A percentile compares a stretch with the other conserved stretches of the same genome.
Evolutionary conservation across 2,329 filamentous ascomycete genomes (phyloP).

Genomic region (Macroventuria anomochaeta): DNA sequence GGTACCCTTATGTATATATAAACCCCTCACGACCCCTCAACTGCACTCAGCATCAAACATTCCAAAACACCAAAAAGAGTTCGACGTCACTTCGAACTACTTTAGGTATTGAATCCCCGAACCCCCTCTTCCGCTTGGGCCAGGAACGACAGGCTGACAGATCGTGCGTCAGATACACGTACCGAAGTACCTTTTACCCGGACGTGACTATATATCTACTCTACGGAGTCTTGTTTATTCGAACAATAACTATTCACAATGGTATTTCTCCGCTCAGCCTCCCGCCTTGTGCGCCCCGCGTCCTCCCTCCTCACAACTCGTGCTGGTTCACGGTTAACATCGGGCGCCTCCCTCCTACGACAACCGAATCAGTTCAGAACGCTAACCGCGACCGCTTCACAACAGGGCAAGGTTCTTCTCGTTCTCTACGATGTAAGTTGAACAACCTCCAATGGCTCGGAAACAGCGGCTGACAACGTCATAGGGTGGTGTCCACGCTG

Average conservation of each 20-base stretch:
- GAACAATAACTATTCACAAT: slow-evolving; percentile 51
- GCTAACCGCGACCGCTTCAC: slow-evolving; percentile 69
- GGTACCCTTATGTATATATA: slow-evolving; percentile 38
- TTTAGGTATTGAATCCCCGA: slow-evolving; percentile 37
- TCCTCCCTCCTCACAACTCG: slow-evolving; percentile 59
- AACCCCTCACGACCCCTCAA: slow-evolving; percentile 35
- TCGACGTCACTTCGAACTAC: slow-evolving; percentile 33
- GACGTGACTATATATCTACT: slow-evolving; percentile 34
- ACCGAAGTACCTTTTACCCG: slow-evolving; percentile 23
- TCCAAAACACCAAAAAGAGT: slow-evolving; percentile 8
- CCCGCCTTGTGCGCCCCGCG: slow-evolving; percentile 63
- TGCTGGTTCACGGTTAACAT: slow-evolving; percentile 49
- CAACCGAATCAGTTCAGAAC: slow-evolving; percentile 62
- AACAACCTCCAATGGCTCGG: slow-evolving; percentile 15
- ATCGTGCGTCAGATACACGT: slow-evolving; percentile 38
- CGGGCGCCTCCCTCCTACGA: slow-evolving; percentile 53
- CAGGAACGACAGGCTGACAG: slow-evolving; percentile 28
- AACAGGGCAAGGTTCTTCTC: slow-evolving; percentile 93
- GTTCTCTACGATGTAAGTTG: slow-evolving; percentile 85
- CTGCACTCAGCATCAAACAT: slow-evolving; percentile 23
- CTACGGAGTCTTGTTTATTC: slow-evolving; percentile 25
- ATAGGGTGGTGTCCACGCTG: slow-evolving; percentile 80
- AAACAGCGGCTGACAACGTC: slow-evolving; percentile 28
- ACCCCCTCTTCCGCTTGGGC: slow-evolving; percentile 23
- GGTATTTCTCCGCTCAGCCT: slow-evolving; percentile 68